These are phyloP conservation scores for Fusarium sp. DNA, from an alignment of 2,329 filamentous ascomycete species.

Conservation along the genomic window DNA sequence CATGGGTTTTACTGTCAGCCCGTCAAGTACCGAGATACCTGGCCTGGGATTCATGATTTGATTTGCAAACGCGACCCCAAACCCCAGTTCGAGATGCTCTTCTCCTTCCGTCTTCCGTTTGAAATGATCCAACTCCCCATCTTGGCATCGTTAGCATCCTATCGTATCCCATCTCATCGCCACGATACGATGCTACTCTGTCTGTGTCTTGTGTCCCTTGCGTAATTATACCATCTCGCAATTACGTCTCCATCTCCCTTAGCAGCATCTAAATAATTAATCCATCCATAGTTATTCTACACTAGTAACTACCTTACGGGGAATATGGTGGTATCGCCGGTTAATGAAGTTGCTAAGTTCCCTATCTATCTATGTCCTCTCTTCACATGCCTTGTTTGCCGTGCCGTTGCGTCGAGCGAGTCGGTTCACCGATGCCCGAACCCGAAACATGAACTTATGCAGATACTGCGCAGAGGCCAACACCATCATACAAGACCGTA, in stretches of 20 bases:
- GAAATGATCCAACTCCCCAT: constrained; percentile 24
- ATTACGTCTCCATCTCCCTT: constrained; percentile 30
- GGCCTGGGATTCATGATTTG: constrained; percentile 2
- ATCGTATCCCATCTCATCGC: constrained; percentile 26
- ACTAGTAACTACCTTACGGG: background rate
- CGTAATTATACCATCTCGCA: background rate
- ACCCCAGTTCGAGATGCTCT: constrained; percentile 10
- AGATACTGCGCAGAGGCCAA: constrained; percentile 24
- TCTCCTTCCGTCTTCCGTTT: background rate
- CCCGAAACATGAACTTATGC: constrained; percentile 20
- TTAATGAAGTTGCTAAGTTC: background rate
- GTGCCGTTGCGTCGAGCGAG: background rate
- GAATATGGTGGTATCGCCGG: constrained; percentile 5
- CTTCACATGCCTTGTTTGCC: constrained; percentile 11
- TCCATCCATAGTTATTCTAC: background rate
- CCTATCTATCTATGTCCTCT: background rate
- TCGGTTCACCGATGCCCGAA: background rate
- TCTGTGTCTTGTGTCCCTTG: background rate
- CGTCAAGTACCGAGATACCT: constrained; percentile 34
- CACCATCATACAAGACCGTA: constrained; percentile 2
- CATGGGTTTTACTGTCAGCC: constrained; percentile 17
- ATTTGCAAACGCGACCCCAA: constrained; percentile 15
- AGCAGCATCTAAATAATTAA: constrained; percentile 8
- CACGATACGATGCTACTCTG: constrained; percentile 27
- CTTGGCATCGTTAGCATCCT: constrained; percentile 34